phyloP scores from a whole-genome alignment of 2,329 filamentous ascomycete species.

The Trichoderma atrobrunneum region DNA sequence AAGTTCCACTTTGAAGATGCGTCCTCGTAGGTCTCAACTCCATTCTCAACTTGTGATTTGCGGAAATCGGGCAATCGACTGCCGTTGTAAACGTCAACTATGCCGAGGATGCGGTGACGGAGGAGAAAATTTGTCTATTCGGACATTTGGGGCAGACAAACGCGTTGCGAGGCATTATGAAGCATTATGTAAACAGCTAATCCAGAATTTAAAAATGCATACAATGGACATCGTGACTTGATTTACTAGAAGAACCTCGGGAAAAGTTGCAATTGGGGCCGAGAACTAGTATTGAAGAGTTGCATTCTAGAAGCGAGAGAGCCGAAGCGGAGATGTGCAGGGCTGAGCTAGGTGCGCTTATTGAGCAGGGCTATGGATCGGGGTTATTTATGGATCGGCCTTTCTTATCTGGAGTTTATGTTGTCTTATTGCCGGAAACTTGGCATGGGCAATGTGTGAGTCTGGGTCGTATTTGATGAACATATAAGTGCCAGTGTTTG shows the following conservation, averaged over 20 bases:
- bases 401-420: not conserved
- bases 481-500: not conserved
- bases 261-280: not conserved
- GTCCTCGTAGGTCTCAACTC: not conserved
- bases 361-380: not conserved
- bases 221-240: not conserved
- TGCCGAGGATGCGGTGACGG: not conserved
- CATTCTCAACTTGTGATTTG: not conserved
- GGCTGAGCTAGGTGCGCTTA: not conserved
- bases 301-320: not conserved
- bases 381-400: not conserved
- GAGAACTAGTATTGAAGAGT: not conserved
- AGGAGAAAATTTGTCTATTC: not conserved
- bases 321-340: not conserved
- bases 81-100: not conserved
- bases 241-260: not conserved
- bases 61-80: not conserved
- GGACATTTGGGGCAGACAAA: not conserved
- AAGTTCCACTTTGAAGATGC: not conserved
- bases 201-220: not conserved
- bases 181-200: not conserved
- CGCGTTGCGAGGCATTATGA: not conserved
- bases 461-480: not conserved
- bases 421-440: not conserved
- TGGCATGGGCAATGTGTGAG: not conserved